Evolutionary conservation across 2,329 filamentous ascomycete genomes (phyloP).

Genomic region (Grosmannia serpens): DNA sequence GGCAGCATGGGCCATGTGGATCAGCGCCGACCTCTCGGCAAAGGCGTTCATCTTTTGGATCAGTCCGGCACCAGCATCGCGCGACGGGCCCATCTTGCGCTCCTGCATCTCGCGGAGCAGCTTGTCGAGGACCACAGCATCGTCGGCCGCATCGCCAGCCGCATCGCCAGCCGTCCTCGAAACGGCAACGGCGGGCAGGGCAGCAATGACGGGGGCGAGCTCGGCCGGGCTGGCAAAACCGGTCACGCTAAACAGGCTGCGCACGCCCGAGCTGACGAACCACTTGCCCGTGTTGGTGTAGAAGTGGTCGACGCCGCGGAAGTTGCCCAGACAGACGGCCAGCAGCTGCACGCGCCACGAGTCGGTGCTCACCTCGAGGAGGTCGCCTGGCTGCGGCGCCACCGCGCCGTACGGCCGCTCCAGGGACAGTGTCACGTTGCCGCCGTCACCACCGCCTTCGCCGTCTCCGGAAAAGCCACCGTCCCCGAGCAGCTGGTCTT

Average conservation of each 20-base stretch:
- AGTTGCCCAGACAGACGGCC: conserved; percentile 40
- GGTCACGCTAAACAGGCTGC: conserved; percentile 37
- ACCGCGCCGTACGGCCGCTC: conserved; percentile 11
- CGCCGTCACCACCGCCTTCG: conserved; percentile 6
- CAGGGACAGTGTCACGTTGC: conserved; percentile 11
- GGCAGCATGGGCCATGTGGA: conserved; percentile 36
- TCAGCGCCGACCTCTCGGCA: conserved; percentile 25
- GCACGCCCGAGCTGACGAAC: conserved; percentile 33
- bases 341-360: conserved; percentile 30
- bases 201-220: conserved; percentile 27
- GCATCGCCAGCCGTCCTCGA: not conserved
- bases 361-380: conserved; percentile 32
- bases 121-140: conserved; percentile 13
- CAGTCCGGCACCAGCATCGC: conserved; percentile 29
- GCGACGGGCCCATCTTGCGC: conserved; percentile 28
- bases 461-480: conserved; percentile 13
- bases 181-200: conserved; percentile 20
- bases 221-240: conserved; percentile 31
- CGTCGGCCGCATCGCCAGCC: not conserved
- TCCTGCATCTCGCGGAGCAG: conserved; percentile 26
- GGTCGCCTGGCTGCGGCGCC: conserved; percentile 30
- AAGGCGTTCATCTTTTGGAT: conserved; percentile 38
- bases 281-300: conserved; percentile 41
- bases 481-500: conserved; percentile 21
- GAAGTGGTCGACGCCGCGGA: conserved; percentile 40